Conservation (phyloP, 805 yeast genomes). For the Millerago galiae region DNA sequence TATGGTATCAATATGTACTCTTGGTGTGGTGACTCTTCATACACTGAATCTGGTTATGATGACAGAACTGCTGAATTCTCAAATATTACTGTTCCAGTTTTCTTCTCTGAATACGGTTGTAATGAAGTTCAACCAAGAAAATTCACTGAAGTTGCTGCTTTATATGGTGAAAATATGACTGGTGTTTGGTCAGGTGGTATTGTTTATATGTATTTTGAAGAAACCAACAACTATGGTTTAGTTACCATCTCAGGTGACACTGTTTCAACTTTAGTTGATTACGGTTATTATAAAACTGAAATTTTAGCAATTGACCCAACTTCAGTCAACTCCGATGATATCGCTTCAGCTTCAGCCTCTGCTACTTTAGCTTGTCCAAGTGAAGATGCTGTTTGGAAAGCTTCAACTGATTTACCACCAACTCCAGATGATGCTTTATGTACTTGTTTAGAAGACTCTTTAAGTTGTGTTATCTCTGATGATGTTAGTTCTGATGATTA, state of each 20-base stretch:
- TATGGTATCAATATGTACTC: conserved; percentile 87
- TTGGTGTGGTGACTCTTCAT: conserved; percentile 73
- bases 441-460: conserved; percentile 52
- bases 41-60: conserved; percentile 55
- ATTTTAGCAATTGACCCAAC: conserved; percentile 51
- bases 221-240: conserved; percentile 69
- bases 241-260: conserved; percentile 41
- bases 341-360: conserved; percentile 28
- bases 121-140: conserved; percentile 62
- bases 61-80: conserved; percentile 57
- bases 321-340: conserved; percentile 33
- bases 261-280: conserved; percentile 61
- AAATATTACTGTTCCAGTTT: conserved; percentile 63
- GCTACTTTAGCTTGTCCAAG: conserved; percentile 60
- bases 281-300: conserved; percentile 53
- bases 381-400: conserved; percentile 50
- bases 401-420: conserved; percentile 68
- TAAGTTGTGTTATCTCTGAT: conserved; percentile 53
- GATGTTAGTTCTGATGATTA: conserved; percentile 52
- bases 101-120: conserved; percentile 84
- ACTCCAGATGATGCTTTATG: conserved; percentile 64
- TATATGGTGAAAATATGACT: conserved; percentile 65
- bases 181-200: conserved; percentile 89
- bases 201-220: conserved; percentile 80
- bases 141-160: conserved; percentile 64